Percentiles rank a stretch among this genome's conserved stretches.
Conservation (phyloP, 1,284 basidiomycete species). For the Hymenochaete sp. region DNA sequence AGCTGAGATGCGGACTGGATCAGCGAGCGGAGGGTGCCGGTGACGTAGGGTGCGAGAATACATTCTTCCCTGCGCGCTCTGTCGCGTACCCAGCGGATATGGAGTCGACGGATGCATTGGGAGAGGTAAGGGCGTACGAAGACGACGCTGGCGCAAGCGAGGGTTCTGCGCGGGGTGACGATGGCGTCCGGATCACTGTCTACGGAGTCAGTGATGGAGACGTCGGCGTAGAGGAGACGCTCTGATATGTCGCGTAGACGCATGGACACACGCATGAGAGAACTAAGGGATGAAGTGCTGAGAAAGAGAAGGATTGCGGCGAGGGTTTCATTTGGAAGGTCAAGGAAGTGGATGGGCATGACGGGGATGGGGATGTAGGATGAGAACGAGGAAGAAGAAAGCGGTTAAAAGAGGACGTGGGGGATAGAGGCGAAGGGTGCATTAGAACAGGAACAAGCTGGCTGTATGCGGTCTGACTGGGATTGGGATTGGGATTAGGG, state of each 20-base stretch:
- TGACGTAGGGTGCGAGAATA: constrained; percentile 23
- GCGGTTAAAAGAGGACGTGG: too few relatives aligned
- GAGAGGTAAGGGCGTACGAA: constrained; percentile 36
- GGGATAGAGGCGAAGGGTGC: background rate
- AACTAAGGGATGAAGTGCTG: constrained; percentile 31
- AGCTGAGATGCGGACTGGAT: constrained; percentile 25
- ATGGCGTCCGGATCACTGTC: constrained; percentile 28
- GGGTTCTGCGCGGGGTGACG: constrained; percentile 36
- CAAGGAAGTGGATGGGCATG: constrained; percentile 15
- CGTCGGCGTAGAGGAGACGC: constrained; percentile 45
- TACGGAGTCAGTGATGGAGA: constrained; percentile 36
- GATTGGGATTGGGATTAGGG: background rate
- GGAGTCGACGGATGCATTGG: constrained; percentile 37
- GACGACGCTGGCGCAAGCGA: constrained; percentile 47
- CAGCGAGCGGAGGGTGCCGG: constrained; percentile 15
- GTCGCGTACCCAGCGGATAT: constrained; percentile 39
- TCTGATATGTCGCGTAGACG: constrained; percentile 49
- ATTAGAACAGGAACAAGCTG: constrained; percentile 1
- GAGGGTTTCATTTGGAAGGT: constrained; percentile 53
- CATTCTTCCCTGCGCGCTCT: constrained; percentile 25
- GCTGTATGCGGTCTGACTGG: background rate
- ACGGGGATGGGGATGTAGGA: constrained; percentile 1
- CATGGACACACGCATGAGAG: constrained; percentile 37
- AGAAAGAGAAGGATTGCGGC: constrained; percentile 40
- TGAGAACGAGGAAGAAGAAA: too few relatives aligned